Evolutionary conservation across 179 eudicot genomes (phyloP), one percentile per base, ranked within the genome.

Genomic region (Spergularia azorica): DNA sequence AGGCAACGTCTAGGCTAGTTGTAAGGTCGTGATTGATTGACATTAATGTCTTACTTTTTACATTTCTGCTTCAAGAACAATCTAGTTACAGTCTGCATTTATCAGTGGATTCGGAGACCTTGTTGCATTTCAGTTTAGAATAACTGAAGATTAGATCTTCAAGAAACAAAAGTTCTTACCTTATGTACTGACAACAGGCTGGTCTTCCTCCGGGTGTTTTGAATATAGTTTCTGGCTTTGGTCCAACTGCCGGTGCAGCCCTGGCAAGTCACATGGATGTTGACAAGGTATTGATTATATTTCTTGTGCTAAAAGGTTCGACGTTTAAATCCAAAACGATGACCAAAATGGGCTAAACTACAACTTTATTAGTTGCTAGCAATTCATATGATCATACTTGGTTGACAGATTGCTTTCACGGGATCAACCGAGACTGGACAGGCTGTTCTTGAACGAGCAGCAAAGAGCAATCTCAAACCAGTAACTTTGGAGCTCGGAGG

Each of bases 261-360:
- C 88, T 91, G 79, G 96, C 93, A 64, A 80, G 93, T 77, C 96
- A 91, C 77, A 88, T 91, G 93, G 93, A 91, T 72, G 96, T 91
- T 1, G 96, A 91, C 81, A 91, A 91, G 96, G 95, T 87, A 71
- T 63, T 70, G n/a, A 9, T 26, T 13, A 4, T 72, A 50, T 13
- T 59, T 10, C 13, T 43, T 54, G 48, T 21, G 12, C 5, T 20
- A 43, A 73, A 56, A 17, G n/a, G 8, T 21, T 52, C 10, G 43
- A 18, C 8, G 46, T n/a, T 3, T 1, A 58, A 4, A 17, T 39
- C 38, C 20, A 20, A 63, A 21, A 20, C 21, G 11, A 0, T 0
- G 39, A n/a, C 65, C 10, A 10, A 61, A 13, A 61, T n/a, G 58
- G n/a, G n/a, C n/a, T 59, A 12, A 39, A 41, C 4, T 62, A 36